A percentile compares a stretch with the other conserved stretches of the same genome.
Evolutionary conservation across 768 basidiomycete genomes (phyloP).

Genomic region (Sistotremastrum suecicum): DNA sequence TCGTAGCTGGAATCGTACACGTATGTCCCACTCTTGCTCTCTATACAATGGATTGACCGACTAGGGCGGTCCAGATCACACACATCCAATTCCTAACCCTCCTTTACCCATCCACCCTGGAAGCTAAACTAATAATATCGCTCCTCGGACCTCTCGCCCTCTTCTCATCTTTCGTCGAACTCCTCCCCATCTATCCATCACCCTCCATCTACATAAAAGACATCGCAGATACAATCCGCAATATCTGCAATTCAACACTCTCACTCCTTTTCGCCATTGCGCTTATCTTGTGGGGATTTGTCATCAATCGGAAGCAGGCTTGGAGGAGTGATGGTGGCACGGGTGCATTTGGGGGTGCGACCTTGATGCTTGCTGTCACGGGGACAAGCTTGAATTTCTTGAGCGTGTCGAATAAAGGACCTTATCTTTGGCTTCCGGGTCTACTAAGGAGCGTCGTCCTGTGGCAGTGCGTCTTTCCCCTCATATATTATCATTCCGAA

Average conservation of each 20-base stretch:
- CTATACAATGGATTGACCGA: background rate
- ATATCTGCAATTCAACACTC: conserved; percentile 94
- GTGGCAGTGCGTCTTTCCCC: conserved; percentile 59
- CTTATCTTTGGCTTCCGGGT: conserved; percentile 84
- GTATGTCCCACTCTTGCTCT: conserved; percentile 25
- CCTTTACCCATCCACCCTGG: conserved; percentile 82
- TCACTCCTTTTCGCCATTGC: conserved; percentile 85
- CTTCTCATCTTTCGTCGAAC: conserved; percentile 69
- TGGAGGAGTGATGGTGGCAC: conserved; percentile 98
- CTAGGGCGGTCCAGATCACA: conserved; percentile 47
- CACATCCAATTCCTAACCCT: conserved; percentile 97
- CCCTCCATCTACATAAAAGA: conserved; percentile 23
- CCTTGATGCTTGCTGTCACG: conserved; percentile 66
- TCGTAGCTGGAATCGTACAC: conserved; percentile 74
- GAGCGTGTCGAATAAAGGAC: conserved; percentile 70
- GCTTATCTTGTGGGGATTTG: conserved; percentile 85
- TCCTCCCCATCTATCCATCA: conserved; percentile 47
- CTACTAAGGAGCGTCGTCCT: conserved; percentile 85
- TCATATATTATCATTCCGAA: background rate
- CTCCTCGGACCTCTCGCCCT: conserved; percentile 83
- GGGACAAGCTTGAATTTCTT: conserved; percentile 81
- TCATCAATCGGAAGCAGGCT: conserved; percentile 79
- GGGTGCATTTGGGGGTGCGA: conserved; percentile 79
- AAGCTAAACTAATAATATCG: conserved; percentile 72
- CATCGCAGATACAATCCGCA: conserved; percentile 64